phyloP scores from a whole-genome alignment of 176 grass and related monocot genomes.

The Dactylis glomerata region DNA sequence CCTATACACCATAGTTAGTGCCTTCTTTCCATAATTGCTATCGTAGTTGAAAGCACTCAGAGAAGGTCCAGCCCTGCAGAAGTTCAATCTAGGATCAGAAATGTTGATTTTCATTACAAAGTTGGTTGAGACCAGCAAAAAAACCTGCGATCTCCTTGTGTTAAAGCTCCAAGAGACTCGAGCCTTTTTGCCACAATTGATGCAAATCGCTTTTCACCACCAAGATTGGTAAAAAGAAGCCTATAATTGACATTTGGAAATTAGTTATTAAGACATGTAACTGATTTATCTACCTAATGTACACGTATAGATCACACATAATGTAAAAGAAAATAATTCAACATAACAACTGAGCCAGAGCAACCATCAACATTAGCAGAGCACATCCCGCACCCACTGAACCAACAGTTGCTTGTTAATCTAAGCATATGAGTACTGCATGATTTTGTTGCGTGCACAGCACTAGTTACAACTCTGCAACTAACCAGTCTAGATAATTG shows the following conservation, averaged over 20 bases:
- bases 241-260: constrained; percentile 37
- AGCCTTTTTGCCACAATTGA: constrained; percentile 96
- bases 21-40: constrained; percentile 87
- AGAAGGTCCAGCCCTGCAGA: constrained; percentile 77
- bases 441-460: neutral
- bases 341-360: neutral
- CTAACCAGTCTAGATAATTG: neutral
- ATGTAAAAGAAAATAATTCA: neutral
- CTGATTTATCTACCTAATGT: neutral
- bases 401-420: neutral
- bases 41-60: constrained; percentile 97
- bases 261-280: constrained; percentile 24
- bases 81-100: constrained; percentile 24
- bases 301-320: neutral
- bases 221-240: constrained; percentile 96
- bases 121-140: constrained; percentile 38
- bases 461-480: neutral
- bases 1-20: constrained; percentile 75
- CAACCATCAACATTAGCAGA: neutral
- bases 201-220: constrained; percentile 96
- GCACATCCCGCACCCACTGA: neutral
- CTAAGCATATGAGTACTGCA: neutral
- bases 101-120: neutral
- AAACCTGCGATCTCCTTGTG: constrained; percentile 95
- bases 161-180: constrained; percentile 96